Percentiles rank a stretch among this genome's conserved stretches.
Conservation (phyloP, 192 early-diverging fungal genomes). For the Linnemannia exigua region DNA sequence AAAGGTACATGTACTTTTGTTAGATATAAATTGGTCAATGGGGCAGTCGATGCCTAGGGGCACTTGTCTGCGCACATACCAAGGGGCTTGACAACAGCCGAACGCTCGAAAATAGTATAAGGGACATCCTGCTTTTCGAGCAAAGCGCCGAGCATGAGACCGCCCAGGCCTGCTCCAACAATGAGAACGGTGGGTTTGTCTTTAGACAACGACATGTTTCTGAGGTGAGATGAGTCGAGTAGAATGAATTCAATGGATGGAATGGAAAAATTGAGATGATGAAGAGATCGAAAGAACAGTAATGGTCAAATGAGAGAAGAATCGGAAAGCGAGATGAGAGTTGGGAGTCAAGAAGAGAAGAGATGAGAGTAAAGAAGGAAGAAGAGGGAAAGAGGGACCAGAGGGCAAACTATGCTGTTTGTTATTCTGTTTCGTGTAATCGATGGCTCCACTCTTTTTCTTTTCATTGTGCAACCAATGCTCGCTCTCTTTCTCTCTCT, state of each 20-base stretch:
- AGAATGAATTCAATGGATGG: too few relatives aligned
- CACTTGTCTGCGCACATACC: not conserved
- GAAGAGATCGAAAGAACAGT: not conserved
- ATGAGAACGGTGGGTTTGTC: not conserved
- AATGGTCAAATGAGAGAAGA: not conserved
- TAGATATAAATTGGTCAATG: not conserved
- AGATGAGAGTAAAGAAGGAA: not conserved
- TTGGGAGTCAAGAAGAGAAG: not conserved
- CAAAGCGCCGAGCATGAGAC: not conserved
- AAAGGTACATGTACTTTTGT: not conserved
- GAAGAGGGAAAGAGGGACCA: not conserved
- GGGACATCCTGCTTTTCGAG: not conserved
- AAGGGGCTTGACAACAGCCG: not conserved
- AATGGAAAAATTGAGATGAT: not conserved
- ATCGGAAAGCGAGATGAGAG: not conserved
- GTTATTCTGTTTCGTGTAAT: too few relatives aligned
- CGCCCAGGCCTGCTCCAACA: not conserved
- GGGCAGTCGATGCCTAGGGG: not conserved
- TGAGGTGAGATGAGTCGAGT: not conserved
- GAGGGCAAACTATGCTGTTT: too few relatives aligned
- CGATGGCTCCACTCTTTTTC: too few relatives aligned
- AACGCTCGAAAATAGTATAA: not conserved
- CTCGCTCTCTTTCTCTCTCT: too few relatives aligned
- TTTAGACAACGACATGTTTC: not conserved
- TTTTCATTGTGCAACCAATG: too few relatives aligned